Base-by-base conservation (phyloP, 1,139 yeast genomes). In the Hemisphaericaspora subhashii region DNA sequence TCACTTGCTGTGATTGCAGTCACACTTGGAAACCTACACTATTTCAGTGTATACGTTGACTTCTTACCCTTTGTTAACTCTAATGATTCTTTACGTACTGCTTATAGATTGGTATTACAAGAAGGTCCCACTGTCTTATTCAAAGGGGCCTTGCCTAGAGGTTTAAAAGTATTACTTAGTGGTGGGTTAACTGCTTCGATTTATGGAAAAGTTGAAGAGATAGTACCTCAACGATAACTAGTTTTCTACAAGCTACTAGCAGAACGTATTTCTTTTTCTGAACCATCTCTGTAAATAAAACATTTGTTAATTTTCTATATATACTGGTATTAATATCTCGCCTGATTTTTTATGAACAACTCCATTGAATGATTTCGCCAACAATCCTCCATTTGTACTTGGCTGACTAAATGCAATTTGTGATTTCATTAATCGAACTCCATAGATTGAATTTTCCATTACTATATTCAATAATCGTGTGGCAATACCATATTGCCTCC, bases 71-170 rank as follows among this genome's bases (percentile, higher is more conserved):
- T n/a, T n/a, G n/a, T n/a, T n/a, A n/a, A n/a, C n/a, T 86, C 85
- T 58, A 77, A 77, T 37, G 90, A 86, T 57, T 72, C 88, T 7
- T 63, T 88, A 48, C 69, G 81, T 30, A 85, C 96, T 42, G 83
- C 89, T 2, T 86, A 83, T 57, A 68, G 80, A 48, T 72, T 87
- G 6, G 83, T 85, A 50, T 65, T 81, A 15, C 78, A 77, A 39
- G 95, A 88, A 48, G 90, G 95, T 0, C 54, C 75, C 17, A 54
- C 61, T 32, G 71, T 79, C 12, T 68, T 89, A 43, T 90, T 90
- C 82, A 74, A 79, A 41, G 98, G 98, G 17, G 72, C 88, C 55
- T 54, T 84, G 5, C 96, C 97, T 8, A 67, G 98, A 48, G 76
- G 87, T 40, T 62, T 86, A 35, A 86, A 88, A 55, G 86, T 88